Base-by-base conservation (phyloP, 768 basidiomycete genomes). In the Sarcomyxa edulis region DNA sequence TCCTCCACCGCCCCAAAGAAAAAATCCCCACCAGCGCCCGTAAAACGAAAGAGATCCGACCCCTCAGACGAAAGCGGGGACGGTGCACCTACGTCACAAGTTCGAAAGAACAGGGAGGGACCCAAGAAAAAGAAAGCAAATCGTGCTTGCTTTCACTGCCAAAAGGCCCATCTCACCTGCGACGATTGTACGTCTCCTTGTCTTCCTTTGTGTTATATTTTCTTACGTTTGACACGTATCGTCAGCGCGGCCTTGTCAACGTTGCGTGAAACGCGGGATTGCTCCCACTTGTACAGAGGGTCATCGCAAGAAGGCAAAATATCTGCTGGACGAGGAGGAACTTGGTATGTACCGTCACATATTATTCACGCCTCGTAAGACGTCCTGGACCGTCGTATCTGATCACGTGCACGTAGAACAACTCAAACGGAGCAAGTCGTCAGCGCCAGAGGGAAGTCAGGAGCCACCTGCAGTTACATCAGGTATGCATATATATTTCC, bases 81-180 rank as follows among this genome's bases (percentile, higher is more conserved):
- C n/a, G 63, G 7, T 31, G 71, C 74, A 48, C 66, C 72, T 5
- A 52, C 68, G 32, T 58, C 65, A 23, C 60, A 51, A 49, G 60
- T 62, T 6, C 69, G 74, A 48, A 84, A 81, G 50, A 67, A 68
- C 56, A 74, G 78, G 56, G 83, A 86, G 39, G 80, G 79, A 1
- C 85, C 84, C 22, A 91, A 87, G 76, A 94, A 93, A 76, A 94
- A 93, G 74, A 93, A 94, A 62, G 91, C 92, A 0, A 88, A 77
- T 51, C 78, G 92, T 32, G 95, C 95, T 33, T 98, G 95, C 57
- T 84, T 88, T 46, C 88, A 91, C 50, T 98, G 95, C 60, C 94
- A 97, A 64, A 95, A 92, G 60, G 92, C 93, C 2, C 95, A 98
- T 61, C 68, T 98, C 48, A 98, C 95, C n/a, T 98, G 95, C 59